Conservation (phyloP, 1,284 basidiomycete species). For the Sanghuangporus baumii region DNA sequence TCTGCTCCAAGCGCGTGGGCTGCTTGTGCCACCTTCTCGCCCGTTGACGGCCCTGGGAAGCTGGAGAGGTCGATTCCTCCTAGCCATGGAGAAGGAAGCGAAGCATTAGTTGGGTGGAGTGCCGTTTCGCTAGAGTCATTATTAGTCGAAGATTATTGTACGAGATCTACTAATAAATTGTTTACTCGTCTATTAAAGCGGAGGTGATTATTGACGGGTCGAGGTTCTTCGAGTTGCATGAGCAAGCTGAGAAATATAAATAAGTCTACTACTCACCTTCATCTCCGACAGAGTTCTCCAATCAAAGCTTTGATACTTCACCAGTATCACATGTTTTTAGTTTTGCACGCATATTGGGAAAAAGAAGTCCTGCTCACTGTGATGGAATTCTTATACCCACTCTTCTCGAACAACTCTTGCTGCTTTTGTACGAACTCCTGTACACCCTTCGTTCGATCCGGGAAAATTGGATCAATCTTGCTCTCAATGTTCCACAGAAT, state of each 20-base stretch:
- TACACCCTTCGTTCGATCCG: conserved; percentile 52
- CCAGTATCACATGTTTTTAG: neutral
- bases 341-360: conserved; percentile 23
- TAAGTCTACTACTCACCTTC: conserved; percentile 41
- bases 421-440: conserved; percentile 64
- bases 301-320: conserved; percentile 70
- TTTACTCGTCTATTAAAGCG: conserved; percentile 58
- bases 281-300: conserved; percentile 68
- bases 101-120: conserved; percentile 31
- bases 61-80: conserved; percentile 51
- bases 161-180: conserved; percentile 2
- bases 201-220: conserved; percentile 49
- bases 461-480: conserved; percentile 59
- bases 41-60: conserved; percentile 52
- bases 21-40: conserved; percentile 55
- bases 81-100: conserved; percentile 48
- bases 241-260: neutral
- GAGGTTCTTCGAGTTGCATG: conserved; percentile 28
- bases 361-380: conserved; percentile 35
- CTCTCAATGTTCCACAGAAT: conserved; percentile 77
- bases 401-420: conserved; percentile 48
- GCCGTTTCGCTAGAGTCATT: conserved; percentile 35
- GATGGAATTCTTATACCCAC: conserved; percentile 52
- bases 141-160: neutral
- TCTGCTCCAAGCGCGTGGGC: conserved; percentile 61